Conservation (phyloP, 129 eudicot species). For the Glebionis coronaria region DNA sequence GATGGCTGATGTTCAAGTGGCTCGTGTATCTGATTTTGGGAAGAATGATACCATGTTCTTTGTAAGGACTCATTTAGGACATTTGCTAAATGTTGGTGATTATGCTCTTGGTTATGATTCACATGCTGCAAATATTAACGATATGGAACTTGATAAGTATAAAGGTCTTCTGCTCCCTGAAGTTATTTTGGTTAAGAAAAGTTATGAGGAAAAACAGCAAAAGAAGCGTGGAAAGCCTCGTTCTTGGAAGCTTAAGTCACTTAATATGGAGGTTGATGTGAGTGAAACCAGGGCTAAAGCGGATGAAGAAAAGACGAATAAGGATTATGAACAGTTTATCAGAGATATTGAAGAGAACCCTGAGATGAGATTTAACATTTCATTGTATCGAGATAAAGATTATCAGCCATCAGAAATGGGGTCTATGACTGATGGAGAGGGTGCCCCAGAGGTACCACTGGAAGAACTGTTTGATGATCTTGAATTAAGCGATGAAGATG, state of each 20-base stretch:
- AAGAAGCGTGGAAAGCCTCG: constrained; percentile 57
- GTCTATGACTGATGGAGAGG: too few relatives aligned
- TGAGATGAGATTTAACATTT: background rate
- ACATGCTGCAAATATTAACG: constrained; percentile 51
- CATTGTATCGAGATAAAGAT: background rate
- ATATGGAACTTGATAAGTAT: constrained; percentile 60
- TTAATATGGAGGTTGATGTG: constrained; percentile 55
- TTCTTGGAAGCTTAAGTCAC: constrained; percentile 63
- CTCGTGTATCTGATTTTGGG: constrained; percentile 72
- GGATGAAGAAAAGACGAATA: background rate
- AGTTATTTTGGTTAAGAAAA: constrained; percentile 54
- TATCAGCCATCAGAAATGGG: too few relatives aligned
- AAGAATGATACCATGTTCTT: constrained; percentile 35
- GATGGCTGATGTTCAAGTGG: constrained; percentile 62
- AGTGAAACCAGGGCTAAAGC: constrained; percentile 22
- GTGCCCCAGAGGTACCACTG: background rate
- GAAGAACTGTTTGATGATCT: background rate
- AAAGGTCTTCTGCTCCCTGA: constrained; percentile 50
- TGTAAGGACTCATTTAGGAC: constrained; percentile 55
- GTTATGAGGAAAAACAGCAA: constrained; percentile 63
- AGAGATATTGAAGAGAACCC: background rate
- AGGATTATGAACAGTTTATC: background rate
- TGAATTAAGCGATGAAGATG: background rate
- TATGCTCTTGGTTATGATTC: constrained; percentile 66
- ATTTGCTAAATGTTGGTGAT: constrained; percentile 56